Percentiles rank a stretch among this genome's conserved stretches.
phyloP scores from a whole-genome alignment of 345 rosid genomes.

The Syzygium grande region DNA sequence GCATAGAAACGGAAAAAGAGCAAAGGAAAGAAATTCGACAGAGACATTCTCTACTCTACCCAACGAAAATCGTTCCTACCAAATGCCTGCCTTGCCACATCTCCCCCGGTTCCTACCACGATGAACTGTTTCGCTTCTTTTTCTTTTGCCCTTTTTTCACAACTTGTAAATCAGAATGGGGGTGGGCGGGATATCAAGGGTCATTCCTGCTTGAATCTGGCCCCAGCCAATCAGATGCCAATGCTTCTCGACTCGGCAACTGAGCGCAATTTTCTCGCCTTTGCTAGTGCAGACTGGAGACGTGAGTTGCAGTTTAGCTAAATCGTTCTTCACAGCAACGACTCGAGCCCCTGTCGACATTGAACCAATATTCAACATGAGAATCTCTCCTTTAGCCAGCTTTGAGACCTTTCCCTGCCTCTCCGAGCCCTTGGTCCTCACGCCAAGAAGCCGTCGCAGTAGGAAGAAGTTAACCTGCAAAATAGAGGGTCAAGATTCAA shows the following conservation, averaged over 20 bases:
- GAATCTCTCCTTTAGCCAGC: constrained; percentile 79
- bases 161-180: constrained; percentile 23
- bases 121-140: background rate
- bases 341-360: constrained; percentile 97
- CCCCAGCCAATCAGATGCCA: constrained; percentile 99
- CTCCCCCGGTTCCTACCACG: background rate
- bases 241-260: constrained; percentile 84
- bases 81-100: constrained; percentile 34
- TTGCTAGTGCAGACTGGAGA: constrained; percentile 90
- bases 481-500: background rate
- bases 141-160: background rate
- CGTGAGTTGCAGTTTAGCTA: constrained; percentile 82
- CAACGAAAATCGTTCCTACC: constrained; percentile 39
- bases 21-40: background rate
- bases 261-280: constrained; percentile 85
- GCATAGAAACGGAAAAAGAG: background rate
- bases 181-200: constrained; percentile 65
- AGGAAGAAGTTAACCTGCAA: constrained; percentile 84
- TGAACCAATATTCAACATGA: constrained; percentile 89
- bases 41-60: constrained; percentile 28
- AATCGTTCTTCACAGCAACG: constrained; percentile 71
- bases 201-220: constrained; percentile 86
- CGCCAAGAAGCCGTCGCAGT: constrained; percentile 80
- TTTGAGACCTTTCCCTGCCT: constrained; percentile 89
- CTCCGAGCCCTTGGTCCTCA: constrained; percentile 87